Base-by-base conservation (phyloP, 805 yeast species). In the Wickerhamiella cacticola region DNA sequence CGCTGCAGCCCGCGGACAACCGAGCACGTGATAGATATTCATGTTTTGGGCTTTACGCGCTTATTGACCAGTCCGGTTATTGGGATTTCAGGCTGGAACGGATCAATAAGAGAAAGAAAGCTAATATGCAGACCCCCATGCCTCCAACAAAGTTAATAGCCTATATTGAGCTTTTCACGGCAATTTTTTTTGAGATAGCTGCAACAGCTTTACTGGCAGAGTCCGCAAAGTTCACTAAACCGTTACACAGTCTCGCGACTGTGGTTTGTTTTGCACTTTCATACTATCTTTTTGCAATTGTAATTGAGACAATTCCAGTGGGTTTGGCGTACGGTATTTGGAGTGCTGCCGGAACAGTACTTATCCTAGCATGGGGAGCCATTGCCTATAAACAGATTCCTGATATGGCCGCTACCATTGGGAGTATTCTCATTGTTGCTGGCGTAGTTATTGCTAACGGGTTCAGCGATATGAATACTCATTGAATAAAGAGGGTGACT, bases 311-410 rank as follows among this genome's bases (percentile, higher is more conserved):
- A 4, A 24, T 44, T 16, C 47, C 47, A 6, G 47, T 44, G 8
- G 47, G 47, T 3, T 23, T 44, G 12, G 47, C 47, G n/a, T 44
- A 44, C 19, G 47, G 47, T 7, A 25, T 44, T n/a, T 44, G 47
- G 47, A 44, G 47, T 33, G 47, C 47, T 5, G 41, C 41, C 12
- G 47, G 47, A 3, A 39, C 35, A 19, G 47, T 44, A 2, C 29
- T 44, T 16, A 23, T 44, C 16, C 34, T 44, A 12, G 34, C 28
- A 2, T 35, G 41, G 47, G 47, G 47, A 5, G 41, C 41, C 15
- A n/a, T 44, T 12, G 41, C 35, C 25, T 44, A 35, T 19, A 38
- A 33, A 19, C 47, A 44, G 25, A 31, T 44, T 8, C 47, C 47
- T 13, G 47, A 44, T 24, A 24, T 15, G 7, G 41, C 47, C 5